Conservation (phyloP, 164 flowering plant genomes). For the Houttuynia cordata region DNA sequence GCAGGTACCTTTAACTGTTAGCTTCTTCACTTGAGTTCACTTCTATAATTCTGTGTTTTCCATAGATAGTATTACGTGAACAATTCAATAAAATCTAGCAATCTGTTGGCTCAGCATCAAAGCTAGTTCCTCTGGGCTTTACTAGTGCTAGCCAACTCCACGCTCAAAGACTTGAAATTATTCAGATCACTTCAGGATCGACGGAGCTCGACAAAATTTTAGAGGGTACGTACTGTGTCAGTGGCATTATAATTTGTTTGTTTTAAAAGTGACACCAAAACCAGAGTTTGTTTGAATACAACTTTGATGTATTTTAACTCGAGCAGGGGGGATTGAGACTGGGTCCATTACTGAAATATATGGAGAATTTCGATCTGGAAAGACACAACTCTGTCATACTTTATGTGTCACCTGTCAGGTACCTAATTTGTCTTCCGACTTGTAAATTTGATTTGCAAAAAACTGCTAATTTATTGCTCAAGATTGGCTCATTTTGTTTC, state of each 20-base stretch:
- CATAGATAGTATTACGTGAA: too few relatives aligned
- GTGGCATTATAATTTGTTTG: neutral
- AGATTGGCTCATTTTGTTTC: too few relatives aligned
- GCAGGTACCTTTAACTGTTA: slow-evolving; percentile 37
- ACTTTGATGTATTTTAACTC: neutral
- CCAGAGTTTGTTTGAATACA: neutral
- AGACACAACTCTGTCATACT: slow-evolving; percentile 95
- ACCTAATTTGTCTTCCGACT: slow-evolving; percentile 4
- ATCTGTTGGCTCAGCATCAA: slow-evolving; percentile 81
- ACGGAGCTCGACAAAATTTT: slow-evolving; percentile 82
- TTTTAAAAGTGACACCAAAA: neutral
- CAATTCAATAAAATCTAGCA: too few relatives aligned
- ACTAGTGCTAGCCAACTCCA: slow-evolving; percentile 90
- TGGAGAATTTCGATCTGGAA: slow-evolving; percentile 94
- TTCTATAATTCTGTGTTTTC: neutral
- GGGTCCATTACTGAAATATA: slow-evolving; percentile 92
- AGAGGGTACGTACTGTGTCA: slow-evolving; percentile 42
- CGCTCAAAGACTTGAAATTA: slow-evolving; percentile 82
- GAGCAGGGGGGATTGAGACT: slow-evolving; percentile 90
- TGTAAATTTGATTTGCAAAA: too few relatives aligned
- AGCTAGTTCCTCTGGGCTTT: slow-evolving; percentile 85
- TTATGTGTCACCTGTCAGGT: slow-evolving; percentile 97
- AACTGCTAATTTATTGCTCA: too few relatives aligned
- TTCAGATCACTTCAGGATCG: slow-evolving; percentile 89
- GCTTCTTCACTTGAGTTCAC: too few relatives aligned